Evolutionary conservation across 2,329 filamentous ascomycete genomes (phyloP).

Genomic region (Golovinomyces cichoracearum): DNA sequence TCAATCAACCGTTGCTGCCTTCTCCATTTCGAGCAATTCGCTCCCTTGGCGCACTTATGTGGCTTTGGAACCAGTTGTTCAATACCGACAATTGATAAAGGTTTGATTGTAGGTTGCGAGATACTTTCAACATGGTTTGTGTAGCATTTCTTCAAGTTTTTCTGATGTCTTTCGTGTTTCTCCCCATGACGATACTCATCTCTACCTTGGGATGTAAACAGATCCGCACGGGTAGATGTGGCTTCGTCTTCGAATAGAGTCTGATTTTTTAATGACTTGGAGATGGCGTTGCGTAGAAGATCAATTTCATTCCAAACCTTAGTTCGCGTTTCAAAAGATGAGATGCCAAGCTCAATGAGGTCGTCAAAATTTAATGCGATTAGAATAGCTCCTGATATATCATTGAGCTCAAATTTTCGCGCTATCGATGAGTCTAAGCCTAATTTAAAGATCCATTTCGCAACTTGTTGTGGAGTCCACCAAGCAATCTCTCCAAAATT

Average conservation of each 20-base stretch:
- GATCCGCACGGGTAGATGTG: conserved; percentile 16
- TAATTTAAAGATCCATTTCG: conserved; percentile 62
- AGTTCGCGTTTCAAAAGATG: conserved; percentile 57
- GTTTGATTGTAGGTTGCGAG: conserved; percentile 52
- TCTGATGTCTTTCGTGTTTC: background rate
- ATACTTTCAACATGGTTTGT: background rate
- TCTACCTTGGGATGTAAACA: background rate
- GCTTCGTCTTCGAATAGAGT: conserved; percentile 33
- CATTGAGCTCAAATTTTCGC: conserved; percentile 69
- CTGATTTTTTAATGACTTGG: conserved; percentile 15
- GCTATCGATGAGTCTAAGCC: conserved; percentile 55
- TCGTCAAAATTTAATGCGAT: conserved; percentile 83
- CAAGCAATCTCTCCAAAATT: conserved; percentile 31
- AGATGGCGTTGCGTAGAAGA: conserved; percentile 31
- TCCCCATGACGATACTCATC: conserved; percentile 1
- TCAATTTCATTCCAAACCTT: conserved; percentile 61
- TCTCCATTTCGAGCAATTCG: conserved; percentile 58
- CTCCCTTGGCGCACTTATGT: conserved; percentile 64
- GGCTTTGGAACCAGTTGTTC: conserved; percentile 68
- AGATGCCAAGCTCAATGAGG: conserved; percentile 53
- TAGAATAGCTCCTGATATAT: conserved; percentile 70
- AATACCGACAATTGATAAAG: conserved; percentile 74
- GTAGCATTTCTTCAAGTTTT: conserved; percentile 25
- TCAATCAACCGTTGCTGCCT: conserved; percentile 57
- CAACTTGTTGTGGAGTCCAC: conserved; percentile 55